A percentile compares a stretch with the other conserved stretches of the same genome.
These are phyloP conservation scores for Porpolomopsis calyptriformis DNA, from an alignment of 768 basidiomycete species.

Conservation along the genomic window DNA sequence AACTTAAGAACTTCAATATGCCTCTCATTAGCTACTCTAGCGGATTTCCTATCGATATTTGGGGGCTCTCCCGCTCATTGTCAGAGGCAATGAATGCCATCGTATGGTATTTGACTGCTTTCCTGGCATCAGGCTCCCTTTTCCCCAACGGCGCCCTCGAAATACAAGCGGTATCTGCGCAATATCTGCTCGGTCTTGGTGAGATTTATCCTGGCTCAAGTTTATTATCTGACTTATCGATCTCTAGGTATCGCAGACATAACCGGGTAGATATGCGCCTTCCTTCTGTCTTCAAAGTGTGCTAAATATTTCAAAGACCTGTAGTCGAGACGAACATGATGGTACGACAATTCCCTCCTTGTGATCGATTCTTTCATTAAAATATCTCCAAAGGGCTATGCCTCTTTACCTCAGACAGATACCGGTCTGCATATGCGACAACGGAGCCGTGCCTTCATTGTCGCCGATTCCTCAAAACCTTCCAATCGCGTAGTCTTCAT, in stretches of 20 bases:
- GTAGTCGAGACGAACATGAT: conserved; percentile 81
- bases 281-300: conserved; percentile 4
- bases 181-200: conserved; percentile 54
- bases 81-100: conserved; percentile 6
- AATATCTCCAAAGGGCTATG: conserved; percentile 48
- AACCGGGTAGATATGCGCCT: conserved; percentile 42
- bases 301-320: conserved; percentile 31
- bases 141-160: conserved; percentile 19
- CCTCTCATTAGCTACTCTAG: not conserved
- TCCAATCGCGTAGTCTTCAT: conserved; percentile 61
- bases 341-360: conserved; percentile 28
- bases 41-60: not conserved
- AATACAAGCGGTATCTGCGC: conserved; percentile 24
- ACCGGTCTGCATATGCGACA: conserved; percentile 74
- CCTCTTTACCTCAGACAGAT: conserved; percentile 50
- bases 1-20: not conserved
- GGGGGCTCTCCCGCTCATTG: not conserved
- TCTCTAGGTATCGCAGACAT: conserved; percentile 56
- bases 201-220: conserved; percentile 14
- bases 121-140: conserved; percentile 27
- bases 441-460: conserved; percentile 64
- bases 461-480: conserved; percentile 49
- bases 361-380: not conserved
- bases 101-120: conserved; percentile 34
- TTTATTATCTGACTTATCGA: not conserved